Percentiles rank a stretch among this genome's conserved stretches.
Evolutionary conservation across 2,329 filamentous ascomycete species (phyloP).

Genomic region (Mycosphaerella sp.): DNA sequence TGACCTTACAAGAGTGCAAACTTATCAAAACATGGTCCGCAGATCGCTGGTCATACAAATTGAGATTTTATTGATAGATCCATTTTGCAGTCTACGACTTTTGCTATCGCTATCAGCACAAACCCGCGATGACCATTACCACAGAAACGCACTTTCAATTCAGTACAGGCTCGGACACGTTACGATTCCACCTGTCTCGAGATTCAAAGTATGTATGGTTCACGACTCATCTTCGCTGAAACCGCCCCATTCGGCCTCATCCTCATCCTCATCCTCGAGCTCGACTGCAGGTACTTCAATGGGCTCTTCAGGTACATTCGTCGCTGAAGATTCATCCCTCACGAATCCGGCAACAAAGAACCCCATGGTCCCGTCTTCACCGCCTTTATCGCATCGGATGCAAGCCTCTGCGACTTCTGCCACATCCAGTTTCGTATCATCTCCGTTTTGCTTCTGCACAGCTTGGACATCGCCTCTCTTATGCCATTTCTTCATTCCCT

Average conservation of each 20-base stretch:
- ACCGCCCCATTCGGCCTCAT: constrained; percentile 41
- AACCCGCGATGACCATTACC: no score
- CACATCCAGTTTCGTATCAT: constrained; percentile 3
- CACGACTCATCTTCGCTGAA: constrained; percentile 36
- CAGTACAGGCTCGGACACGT: no score
- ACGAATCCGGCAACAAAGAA: constrained; percentile 93
- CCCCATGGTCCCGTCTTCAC: constrained; percentile 79
- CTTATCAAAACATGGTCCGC: no score
- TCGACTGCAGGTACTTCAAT: neutral
- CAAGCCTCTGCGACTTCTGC: constrained; percentile 60
- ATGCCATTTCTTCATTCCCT: constrained; percentile 71
- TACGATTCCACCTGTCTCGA: neutral
- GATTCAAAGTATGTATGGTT: neutral
- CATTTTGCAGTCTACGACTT: no score
- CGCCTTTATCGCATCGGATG: constrained; percentile 73
- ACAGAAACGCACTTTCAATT: no score
- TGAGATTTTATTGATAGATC: no score
- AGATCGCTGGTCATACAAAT: no score
- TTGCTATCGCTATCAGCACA: no score
- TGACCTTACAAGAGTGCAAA: no score
- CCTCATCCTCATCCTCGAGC: constrained; percentile 9
- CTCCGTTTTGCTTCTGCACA: constrained; percentile 35
- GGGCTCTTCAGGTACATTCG: neutral
- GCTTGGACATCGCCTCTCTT: constrained; percentile 41
- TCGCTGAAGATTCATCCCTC: constrained; percentile 41